Evolutionary conservation across 495 filamentous ascomycete species (phyloP), one percentile per base, ranked within the genome.

Genomic region (Thermochaetoides thermophila): DNA sequence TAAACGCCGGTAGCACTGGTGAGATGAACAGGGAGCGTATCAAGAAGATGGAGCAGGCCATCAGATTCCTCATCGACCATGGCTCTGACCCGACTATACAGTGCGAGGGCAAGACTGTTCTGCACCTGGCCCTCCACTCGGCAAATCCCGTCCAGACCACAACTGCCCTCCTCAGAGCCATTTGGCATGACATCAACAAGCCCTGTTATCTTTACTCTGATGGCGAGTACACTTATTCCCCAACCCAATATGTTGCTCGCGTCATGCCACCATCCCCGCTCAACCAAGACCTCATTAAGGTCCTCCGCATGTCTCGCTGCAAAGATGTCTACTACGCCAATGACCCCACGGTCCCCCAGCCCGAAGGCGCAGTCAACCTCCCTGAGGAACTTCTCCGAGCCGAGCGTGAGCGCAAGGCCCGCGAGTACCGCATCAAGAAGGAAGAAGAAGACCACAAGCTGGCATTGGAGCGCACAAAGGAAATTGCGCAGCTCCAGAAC

Each of bases 291-390:
- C n/a, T n/a, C n/a, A 34, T 66, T 16, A 27, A 35, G 3, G 46
- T 68, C 9, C 50, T 68, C 15, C 40, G 43, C 8, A 49, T 55
- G 27, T 63, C 62, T 38, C 61, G 63, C 18, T 56, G 51, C 15
- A 44, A 26, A 7, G 61, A 68, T 32, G 57, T 63, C 15, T 68
- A 55, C 38, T 68, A 64, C 42, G 60, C 60, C 27, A 59, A 63
- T 40, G 47, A 48, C 5, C 60, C 59, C 6, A n/a, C n/a, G n/a
- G n/a, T n/a, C n/a, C 49, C 57, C 4, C 63, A 67, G 33, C 63
- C 63, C 13, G 52, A 55, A 6, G 61, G 53, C 21, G 53, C 57
- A 1, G 32, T 63, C 22, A 60, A 60, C 22, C 48, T 66, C 26
- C 63, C 63, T 0, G 35, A 52, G 1, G 55, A 59, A 1, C 53